Evolutionary conservation across 2,329 filamentous ascomycete species (phyloP).

Genomic region (Colletotrichum godetiae): DNA sequence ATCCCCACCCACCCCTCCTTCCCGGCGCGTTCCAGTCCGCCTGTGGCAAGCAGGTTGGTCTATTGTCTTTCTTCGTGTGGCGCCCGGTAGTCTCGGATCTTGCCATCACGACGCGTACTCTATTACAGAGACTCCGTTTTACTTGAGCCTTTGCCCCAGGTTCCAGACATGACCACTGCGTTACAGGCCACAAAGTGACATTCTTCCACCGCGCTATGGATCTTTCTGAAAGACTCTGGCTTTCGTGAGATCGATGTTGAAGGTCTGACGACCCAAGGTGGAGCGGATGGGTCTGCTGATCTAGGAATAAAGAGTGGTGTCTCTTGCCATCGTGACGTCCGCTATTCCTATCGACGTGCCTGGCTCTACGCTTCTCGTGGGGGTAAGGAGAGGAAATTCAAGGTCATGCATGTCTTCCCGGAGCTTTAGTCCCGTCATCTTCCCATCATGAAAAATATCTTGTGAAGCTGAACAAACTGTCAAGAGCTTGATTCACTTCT

Average conservation of each 20-base stretch:
- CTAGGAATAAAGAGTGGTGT: not conserved
- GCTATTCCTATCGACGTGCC: not conserved
- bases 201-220: not conserved
- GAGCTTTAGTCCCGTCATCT: slow-evolving; percentile 16
- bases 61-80: slow-evolving; percentile 7
- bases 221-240: not conserved
- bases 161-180: slow-evolving; percentile 11
- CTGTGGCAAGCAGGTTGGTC: not conserved
- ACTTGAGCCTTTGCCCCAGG: not conserved
- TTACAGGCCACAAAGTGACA: slow-evolving; percentile 23
- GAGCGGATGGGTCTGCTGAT: slow-evolving; percentile 21
- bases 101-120: slow-evolving; percentile 23
- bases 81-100: slow-evolving; percentile 33
- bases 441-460: not conserved
- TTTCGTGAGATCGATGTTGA: not conserved
- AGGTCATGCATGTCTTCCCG: not conserved
- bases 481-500: not conserved
- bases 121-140: not conserved
- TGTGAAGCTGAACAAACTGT: not conserved
- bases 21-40: slow-evolving; percentile 27
- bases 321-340: not conserved
- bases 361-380: not conserved
- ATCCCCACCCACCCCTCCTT: slow-evolving; percentile 34
- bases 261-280: not conserved
- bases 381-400: not conserved